Conservation (phyloP, 768 basidiomycete genomes). For the Dictyophora rubrovolvata region DNA sequence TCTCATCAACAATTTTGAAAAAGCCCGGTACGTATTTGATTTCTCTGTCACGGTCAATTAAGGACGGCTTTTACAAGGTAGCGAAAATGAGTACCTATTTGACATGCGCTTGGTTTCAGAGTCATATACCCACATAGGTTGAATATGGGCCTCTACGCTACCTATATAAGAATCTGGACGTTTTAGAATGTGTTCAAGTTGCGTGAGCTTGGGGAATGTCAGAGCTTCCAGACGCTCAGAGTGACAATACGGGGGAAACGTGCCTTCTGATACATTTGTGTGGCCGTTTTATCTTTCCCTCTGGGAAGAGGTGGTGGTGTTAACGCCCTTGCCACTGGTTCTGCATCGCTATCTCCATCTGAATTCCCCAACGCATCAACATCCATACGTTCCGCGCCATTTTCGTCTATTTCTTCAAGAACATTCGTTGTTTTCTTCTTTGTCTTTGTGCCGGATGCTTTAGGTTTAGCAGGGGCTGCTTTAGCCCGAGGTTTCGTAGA, state of each 20-base stretch:
- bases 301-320: constrained; percentile 18
- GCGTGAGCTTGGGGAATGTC: constrained; percentile 57
- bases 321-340: constrained; percentile 15
- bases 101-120: constrained; percentile 75
- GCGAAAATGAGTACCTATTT: constrained; percentile 49
- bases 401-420: constrained; percentile 52
- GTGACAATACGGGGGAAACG: constrained; percentile 13
- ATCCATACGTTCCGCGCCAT: constrained; percentile 39
- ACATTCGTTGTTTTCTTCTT: constrained; percentile 52
- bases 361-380: constrained; percentile 28
- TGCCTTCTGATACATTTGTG: constrained; percentile 87
- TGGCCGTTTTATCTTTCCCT: constrained; percentile 75
- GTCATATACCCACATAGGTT: constrained; percentile 93
- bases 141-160: constrained; percentile 80
- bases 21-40: constrained; percentile 89
- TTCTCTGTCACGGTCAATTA: constrained; percentile 17
- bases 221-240: constrained; percentile 1
- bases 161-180: constrained; percentile 96
- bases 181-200: constrained; percentile 88
- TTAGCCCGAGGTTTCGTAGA: neutral
- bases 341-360: constrained; percentile 26
- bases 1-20: constrained; percentile 99
- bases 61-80: neutral
- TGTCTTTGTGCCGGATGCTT: constrained; percentile 14
- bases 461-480: constrained; percentile 22